Conservation (phyloP, 2,329 filamentous ascomycete genomes). For the Ustilaginoidea virens region DNA sequence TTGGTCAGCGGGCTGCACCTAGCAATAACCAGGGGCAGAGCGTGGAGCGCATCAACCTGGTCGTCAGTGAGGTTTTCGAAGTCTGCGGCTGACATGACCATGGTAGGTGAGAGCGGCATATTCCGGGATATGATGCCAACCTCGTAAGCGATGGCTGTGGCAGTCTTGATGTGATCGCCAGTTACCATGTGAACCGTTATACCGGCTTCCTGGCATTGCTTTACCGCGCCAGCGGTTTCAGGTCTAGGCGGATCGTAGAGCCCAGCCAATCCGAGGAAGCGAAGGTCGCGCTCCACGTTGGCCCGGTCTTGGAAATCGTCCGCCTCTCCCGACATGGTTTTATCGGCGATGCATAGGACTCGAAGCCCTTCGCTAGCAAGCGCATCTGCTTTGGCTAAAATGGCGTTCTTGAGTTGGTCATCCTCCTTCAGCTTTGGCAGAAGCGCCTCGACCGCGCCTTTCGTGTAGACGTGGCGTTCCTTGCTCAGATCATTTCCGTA, state of each 20-base stretch:
- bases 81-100: slow-evolving; percentile 45
- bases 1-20: slow-evolving; percentile 57
- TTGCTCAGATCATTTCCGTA: slow-evolving; percentile 26
- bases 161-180: slow-evolving; percentile 53
- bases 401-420: slow-evolving; percentile 28
- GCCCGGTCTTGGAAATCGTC: slow-evolving; percentile 31
- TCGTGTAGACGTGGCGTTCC: slow-evolving; percentile 33
- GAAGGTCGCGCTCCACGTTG: slow-evolving; percentile 38
- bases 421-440: slow-evolving; percentile 33
- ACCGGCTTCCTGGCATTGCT: slow-evolving; percentile 42
- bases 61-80: slow-evolving; percentile 48
- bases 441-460: slow-evolving; percentile 43
- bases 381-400: slow-evolving; percentile 34
- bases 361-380: slow-evolving; percentile 50
- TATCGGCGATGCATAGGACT: slow-evolving; percentile 50
- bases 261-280: slow-evolving; percentile 54
- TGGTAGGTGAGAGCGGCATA: slow-evolving; percentile 20
- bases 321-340: slow-evolving; percentile 21
- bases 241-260: slow-evolving; percentile 57
- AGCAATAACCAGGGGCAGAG: slow-evolving; percentile 51
- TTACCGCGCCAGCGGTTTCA: slow-evolving; percentile 47
- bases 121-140: slow-evolving; percentile 40
- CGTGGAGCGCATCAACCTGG: slow-evolving; percentile 44
- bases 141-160: slow-evolving; percentile 48
- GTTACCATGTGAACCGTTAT: slow-evolving; percentile 56